phyloP scores from a whole-genome alignment of 2,329 filamentous ascomycete species.

The Phaeosphaeria sp. region DNA sequence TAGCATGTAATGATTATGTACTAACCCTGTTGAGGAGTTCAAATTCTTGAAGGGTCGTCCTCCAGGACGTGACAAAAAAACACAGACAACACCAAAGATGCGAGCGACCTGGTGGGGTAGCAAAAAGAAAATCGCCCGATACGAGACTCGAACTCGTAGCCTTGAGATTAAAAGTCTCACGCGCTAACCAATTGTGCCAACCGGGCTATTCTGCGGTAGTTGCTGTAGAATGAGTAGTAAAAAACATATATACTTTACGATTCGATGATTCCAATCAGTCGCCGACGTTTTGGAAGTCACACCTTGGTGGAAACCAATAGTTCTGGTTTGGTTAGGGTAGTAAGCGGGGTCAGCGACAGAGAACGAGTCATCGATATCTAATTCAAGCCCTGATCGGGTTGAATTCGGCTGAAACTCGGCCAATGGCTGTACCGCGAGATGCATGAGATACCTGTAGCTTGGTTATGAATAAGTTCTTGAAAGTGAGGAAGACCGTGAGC shows the following conservation, averaged over 20 bases:
- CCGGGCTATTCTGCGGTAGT: too few relatives aligned
- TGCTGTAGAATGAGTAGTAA: too few relatives aligned
- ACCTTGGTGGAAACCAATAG: not conserved
- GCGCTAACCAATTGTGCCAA: slow-evolving; percentile 10
- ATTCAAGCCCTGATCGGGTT: not conserved
- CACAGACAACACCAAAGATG: too few relatives aligned
- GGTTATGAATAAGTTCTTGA: not conserved
- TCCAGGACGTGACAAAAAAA: too few relatives aligned
- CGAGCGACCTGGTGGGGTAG: too few relatives aligned
- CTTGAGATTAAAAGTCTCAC: slow-evolving; percentile 32
- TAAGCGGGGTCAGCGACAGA: not conserved
- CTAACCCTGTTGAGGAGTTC: too few relatives aligned
- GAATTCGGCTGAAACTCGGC: not conserved
- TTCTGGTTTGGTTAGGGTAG: not conserved
- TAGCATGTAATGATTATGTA: too few relatives aligned
- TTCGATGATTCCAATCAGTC: too few relatives aligned
- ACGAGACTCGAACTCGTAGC: slow-evolving; percentile 28
- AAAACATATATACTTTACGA: too few relatives aligned
- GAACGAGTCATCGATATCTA: not conserved
- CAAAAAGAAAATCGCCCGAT: slow-evolving; percentile 16
- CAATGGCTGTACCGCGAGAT: not conserved
- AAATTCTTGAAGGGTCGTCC: too few relatives aligned
- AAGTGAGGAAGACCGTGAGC: too few relatives aligned
- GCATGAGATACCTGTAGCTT: not conserved
- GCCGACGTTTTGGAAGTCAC: not conserved